These are phyloP conservation scores for Fonsecaea pedrosoi DNA, from an alignment of 2,329 filamentous ascomycete species.

Conservation along the genomic window DNA sequence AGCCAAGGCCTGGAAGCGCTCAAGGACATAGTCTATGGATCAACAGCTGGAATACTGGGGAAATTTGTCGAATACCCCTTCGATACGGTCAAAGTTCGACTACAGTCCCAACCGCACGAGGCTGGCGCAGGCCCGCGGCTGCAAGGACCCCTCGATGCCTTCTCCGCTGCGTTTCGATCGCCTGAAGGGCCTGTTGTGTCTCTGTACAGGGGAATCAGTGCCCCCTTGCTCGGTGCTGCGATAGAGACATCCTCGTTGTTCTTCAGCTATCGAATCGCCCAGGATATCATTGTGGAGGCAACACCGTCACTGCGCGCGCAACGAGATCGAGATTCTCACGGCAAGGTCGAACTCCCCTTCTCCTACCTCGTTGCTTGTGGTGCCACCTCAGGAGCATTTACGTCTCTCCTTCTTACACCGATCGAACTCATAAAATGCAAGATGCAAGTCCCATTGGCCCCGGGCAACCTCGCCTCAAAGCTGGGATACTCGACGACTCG, in stretches of 20 bases:
- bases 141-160: conserved; percentile 87
- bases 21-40: conserved; percentile 89
- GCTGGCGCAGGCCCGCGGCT: conserved; percentile 49
- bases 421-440: conserved; percentile 98
- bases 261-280: conserved; percentile 78
- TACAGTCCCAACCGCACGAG: conserved; percentile 94
- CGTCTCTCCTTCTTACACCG: conserved; percentile 88
- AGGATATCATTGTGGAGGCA: conserved; percentile 68
- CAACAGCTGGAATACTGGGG: conserved; percentile 81
- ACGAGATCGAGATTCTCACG: conserved; percentile 44
- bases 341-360: conserved; percentile 66
- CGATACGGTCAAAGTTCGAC: conserved; percentile 95
- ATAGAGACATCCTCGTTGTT: conserved; percentile 92
- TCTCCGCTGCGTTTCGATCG: conserved; percentile 75
- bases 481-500: conserved; percentile 51
- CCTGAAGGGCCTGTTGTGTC: conserved; percentile 75
- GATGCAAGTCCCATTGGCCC: conserved; percentile 76
- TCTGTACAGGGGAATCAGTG: conserved; percentile 90
- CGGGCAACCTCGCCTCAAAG: conserved; percentile 42
- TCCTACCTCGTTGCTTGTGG: conserved; percentile 78
- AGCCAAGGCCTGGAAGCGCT: conserved; percentile 70
- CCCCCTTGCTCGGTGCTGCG: conserved; percentile 87
- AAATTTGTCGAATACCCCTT: conserved; percentile 99
- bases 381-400: conserved; percentile 84
- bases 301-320: conserved; percentile 56